A percentile compares a stretch with the other conserved stretches of the same genome.
These are phyloP conservation scores for Codiaeum variegatum DNA, from an alignment of 441 rosid genomes.

Conservation along the genomic window DNA sequence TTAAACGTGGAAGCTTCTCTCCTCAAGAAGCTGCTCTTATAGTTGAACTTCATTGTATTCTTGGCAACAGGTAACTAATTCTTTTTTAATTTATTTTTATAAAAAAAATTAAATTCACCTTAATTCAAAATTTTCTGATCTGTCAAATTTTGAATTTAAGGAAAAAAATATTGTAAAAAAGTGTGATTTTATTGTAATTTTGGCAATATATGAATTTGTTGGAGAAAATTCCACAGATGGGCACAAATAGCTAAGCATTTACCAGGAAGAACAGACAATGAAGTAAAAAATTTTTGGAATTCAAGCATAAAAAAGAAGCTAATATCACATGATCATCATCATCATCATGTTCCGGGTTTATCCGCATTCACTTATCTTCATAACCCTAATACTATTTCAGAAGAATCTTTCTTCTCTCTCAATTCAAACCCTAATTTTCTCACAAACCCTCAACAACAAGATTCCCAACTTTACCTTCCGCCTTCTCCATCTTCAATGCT, in stretches of 20 bases:
- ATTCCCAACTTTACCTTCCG: constrained; percentile 38
- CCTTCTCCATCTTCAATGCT: constrained; percentile 40
- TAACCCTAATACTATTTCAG: constrained; percentile 22
- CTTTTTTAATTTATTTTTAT: neutral
- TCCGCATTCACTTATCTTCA: constrained; percentile 32
- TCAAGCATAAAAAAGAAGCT: constrained; percentile 97
- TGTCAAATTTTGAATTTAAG: no score
- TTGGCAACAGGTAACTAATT: constrained; percentile 73
- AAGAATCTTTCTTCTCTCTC: constrained; percentile 42
- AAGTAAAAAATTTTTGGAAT: constrained; percentile 97
- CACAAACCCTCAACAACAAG: constrained; percentile 31
- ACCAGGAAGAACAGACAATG: constrained; percentile 96
- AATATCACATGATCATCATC: constrained; percentile 45
- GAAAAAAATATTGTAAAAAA: no score
- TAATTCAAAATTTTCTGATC: neutral
- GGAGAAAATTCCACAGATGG: constrained; percentile 55
- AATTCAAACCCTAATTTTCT: constrained; percentile 61
- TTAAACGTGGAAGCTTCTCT: constrained; percentile 95
- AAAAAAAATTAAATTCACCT: neutral
- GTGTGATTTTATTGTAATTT: no score
- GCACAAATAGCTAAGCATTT: constrained; percentile 87
- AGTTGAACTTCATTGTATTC: constrained; percentile 85
- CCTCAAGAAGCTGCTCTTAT: constrained; percentile 93
- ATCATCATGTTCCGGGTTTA: constrained; percentile 27
- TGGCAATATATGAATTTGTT: neutral